Conservation (phyloP, 139 green algal genomes). For the Penium margaritaceum region DNA sequence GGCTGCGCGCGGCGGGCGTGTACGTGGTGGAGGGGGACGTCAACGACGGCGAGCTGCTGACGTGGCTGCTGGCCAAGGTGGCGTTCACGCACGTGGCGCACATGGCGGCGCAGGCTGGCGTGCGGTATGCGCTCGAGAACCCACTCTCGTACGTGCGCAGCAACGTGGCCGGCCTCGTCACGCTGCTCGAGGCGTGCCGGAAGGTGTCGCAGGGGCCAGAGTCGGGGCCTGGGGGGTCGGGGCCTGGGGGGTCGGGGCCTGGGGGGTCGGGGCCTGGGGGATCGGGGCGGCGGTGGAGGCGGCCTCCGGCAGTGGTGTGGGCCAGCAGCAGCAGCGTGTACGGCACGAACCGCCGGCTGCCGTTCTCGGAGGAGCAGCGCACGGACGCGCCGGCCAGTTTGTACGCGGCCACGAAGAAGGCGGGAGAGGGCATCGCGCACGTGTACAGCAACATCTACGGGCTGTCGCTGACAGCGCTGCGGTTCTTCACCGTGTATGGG, state of each 20-base stretch:
- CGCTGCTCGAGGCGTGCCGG: slow-evolving; percentile 60
- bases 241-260: too few species aligned
- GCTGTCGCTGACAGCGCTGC: slow-evolving; percentile 55
- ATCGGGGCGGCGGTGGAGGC: too few species aligned
- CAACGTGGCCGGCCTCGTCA: slow-evolving; percentile 65
- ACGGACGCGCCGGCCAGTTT: slow-evolving; percentile 60
- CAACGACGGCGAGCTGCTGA: slow-evolving; percentile 54
- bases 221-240: too few species aligned
- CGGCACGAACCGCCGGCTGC: slow-evolving; percentile 57
- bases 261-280: too few species aligned
- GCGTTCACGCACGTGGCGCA: slow-evolving; percentile 70
- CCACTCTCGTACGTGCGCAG: slow-evolving; percentile 62
- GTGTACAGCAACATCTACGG: slow-evolving; percentile 66
- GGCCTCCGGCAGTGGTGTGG: slow-evolving; percentile 61
- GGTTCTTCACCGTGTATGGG: slow-evolving; percentile 82
- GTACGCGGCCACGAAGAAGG: slow-evolving; percentile 73
- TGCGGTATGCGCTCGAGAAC: slow-evolving; percentile 67
- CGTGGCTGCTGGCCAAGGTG: slow-evolving; percentile 55
- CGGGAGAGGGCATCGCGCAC: slow-evolving; percentile 63
- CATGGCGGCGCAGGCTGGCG: slow-evolving; percentile 67
- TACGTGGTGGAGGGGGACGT: slow-evolving; percentile 61
- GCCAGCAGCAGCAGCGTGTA: slow-evolving; percentile 69
- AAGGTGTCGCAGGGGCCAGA: slow-evolving; percentile 44
- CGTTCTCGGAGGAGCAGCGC: slow-evolving; percentile 61
- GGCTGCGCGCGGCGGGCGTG: slow-evolving; percentile 32